Evolutionary conservation across 139 green algal species (phyloP).

Genomic region (Pycnococcus provasolii): DNA sequence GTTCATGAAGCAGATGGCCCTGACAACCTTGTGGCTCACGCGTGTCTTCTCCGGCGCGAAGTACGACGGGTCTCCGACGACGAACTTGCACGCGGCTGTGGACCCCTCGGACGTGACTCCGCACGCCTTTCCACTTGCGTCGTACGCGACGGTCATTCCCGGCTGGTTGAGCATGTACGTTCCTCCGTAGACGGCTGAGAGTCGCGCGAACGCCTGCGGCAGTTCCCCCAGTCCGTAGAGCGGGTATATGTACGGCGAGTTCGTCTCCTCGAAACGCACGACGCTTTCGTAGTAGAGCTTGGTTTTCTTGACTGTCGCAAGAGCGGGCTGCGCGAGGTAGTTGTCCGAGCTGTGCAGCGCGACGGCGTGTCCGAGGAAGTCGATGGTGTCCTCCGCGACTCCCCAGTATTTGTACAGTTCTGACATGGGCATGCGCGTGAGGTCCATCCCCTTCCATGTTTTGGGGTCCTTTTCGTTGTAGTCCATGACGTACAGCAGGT

Average conservation of each 20-base stretch:
- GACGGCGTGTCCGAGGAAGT: conserved; percentile 97
- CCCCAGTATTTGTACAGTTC: conserved; percentile 79
- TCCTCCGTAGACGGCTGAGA: conserved; percentile 90
- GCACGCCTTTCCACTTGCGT: conserved; percentile 55
- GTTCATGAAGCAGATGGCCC: conserved; percentile 78
- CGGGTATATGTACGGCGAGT: conserved; percentile 95
- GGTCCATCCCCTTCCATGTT: conserved; percentile 76
- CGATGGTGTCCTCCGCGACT: conserved; percentile 53
- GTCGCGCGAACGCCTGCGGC: conserved; percentile 88
- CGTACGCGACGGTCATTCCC: conserved; percentile 65
- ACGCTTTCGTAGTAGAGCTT: conserved; percentile 96
- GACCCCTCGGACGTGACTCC: conserved; percentile 78
- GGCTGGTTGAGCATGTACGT: conserved; percentile 97
- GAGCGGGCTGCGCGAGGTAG: conserved; percentile 56
- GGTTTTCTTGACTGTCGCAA: conserved; percentile 71
- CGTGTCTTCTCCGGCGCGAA: conserved; percentile 50
- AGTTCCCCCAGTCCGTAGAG: conserved; percentile 94
- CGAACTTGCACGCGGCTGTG: conserved; percentile 67
- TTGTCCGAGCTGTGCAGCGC: conserved; percentile 68
- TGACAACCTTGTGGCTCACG: conserved; percentile 60
- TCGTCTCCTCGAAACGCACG: conserved; percentile 78
- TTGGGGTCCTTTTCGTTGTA: conserved; percentile 66
- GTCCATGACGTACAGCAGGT: conserved; percentile 90
- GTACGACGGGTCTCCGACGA: conserved; percentile 91
- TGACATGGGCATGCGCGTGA: conserved; percentile 71